These are phyloP conservation scores for Berberis thunbergii DNA, from an alignment of 164 flowering plant species.

Conservation along the genomic window DNA sequence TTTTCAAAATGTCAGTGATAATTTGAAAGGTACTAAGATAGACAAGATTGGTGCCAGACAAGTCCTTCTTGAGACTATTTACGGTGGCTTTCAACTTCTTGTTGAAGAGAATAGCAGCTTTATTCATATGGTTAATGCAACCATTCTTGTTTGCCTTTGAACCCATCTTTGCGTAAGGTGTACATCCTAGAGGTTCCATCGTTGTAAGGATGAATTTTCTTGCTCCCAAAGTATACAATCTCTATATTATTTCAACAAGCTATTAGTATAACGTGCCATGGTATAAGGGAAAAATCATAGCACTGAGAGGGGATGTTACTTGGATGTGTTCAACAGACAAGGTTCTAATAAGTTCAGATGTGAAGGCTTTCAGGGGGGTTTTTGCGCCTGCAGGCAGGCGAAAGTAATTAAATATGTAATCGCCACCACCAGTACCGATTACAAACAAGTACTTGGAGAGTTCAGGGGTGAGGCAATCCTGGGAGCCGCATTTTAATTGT, in stretches of 20 bases:
- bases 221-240: conserved; percentile 41
- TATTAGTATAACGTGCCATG: neutral
- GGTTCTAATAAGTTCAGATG: conserved; percentile 25
- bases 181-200: conserved; percentile 54
- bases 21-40: conserved; percentile 39
- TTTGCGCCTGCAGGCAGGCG: conserved; percentile 4
- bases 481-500: conserved; percentile 14
- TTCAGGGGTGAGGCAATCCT: neutral
- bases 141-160: neutral
- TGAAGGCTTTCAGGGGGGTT: conserved; percentile 34
- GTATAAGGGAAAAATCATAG: too few species aligned
- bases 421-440: conserved; percentile 51
- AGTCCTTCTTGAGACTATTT: conserved; percentile 19
- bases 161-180: conserved; percentile 21
- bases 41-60: conserved; percentile 45
- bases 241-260: conserved; percentile 27
- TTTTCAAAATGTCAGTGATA: conserved; percentile 28
- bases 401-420: conserved; percentile 49
- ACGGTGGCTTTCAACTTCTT: conserved; percentile 24
- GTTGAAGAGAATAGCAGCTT: conserved; percentile 45
- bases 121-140: conserved; percentile 29
- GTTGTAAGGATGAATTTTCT: conserved; percentile 49
- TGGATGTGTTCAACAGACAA: conserved; percentile 31
- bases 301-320: conserved; percentile 21
- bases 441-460: conserved; percentile 41